These are phyloP conservation scores for Alternaria burnsii DNA, from an alignment of 2,329 filamentous ascomycete genomes.

Conservation along the genomic window DNA sequence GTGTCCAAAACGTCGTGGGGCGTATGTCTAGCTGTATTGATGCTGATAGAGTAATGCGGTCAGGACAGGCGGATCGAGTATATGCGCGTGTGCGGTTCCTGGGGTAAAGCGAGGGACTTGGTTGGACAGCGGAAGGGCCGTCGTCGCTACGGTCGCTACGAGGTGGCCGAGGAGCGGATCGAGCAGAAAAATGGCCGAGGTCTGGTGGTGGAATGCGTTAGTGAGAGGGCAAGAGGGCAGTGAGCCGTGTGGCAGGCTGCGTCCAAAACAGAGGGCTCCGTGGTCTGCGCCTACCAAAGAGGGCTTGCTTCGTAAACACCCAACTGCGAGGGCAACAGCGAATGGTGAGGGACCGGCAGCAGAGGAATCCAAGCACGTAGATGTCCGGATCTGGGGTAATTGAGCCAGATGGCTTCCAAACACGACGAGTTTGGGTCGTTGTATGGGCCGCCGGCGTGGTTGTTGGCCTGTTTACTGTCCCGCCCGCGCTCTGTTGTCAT, in stretches of 20 bases:
- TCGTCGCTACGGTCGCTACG: constrained; percentile 9
- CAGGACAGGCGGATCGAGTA: neutral
- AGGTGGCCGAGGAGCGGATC: constrained; percentile 9
- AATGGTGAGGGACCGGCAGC: constrained; percentile 14
- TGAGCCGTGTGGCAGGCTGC: neutral
- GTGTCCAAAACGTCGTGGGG: neutral
- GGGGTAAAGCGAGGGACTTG: constrained; percentile 8
- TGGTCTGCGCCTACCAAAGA: constrained; percentile 13
- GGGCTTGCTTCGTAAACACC: constrained; percentile 29
- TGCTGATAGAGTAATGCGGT: neutral
- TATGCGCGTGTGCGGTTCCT: constrained; percentile 2
- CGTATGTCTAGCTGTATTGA: neutral
- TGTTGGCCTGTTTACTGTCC: constrained; percentile 19
- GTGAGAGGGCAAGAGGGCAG: neutral
- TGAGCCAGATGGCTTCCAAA: neutral
- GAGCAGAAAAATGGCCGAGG: constrained; percentile 3
- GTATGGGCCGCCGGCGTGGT: neutral
- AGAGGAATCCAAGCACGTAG: neutral
- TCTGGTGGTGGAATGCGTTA: constrained; percentile 1
- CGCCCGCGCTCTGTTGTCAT: constrained; percentile 27
- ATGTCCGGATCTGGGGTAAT: neutral
- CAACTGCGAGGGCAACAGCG: constrained; percentile 28
- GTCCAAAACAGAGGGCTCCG: neutral
- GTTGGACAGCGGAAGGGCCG: constrained; percentile 11
- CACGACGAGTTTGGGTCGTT: neutral